Evolutionary conservation across 371 early-diverging fungal genomes (phyloP).

Genomic region (Mortierella polycephala): DNA sequence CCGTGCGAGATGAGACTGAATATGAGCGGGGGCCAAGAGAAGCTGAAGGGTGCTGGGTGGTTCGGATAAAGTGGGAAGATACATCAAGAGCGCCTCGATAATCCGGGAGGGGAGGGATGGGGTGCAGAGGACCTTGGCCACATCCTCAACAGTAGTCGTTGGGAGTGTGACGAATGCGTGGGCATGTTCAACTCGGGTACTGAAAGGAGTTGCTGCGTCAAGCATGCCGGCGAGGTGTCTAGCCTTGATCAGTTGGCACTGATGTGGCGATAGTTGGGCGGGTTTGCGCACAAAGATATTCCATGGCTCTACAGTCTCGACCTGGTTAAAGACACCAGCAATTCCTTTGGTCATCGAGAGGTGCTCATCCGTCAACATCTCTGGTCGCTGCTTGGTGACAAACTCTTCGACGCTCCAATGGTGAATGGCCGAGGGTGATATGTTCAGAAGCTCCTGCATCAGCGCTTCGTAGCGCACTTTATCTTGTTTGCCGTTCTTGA

Average conservation of each 20-base stretch:
- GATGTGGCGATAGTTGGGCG: conserved; percentile 23
- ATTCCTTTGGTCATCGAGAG: conserved; percentile 24
- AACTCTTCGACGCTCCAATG: conserved; percentile 11
- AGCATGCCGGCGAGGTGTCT: conserved; percentile 41
- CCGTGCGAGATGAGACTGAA: conserved; percentile 46
- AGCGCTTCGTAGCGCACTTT: conserved; percentile 12
- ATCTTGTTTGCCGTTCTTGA: conserved; percentile 28
- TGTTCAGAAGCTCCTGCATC: conserved; percentile 20
- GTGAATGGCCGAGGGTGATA: conserved; percentile 36
- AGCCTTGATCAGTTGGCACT: conserved; percentile 35
- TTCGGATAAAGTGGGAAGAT: conserved; percentile 38
- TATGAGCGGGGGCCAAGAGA: conserved; percentile 41
- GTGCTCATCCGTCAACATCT: conserved; percentile 31
- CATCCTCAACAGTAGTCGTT: conserved; percentile 38
- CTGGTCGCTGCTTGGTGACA: conserved; percentile 12
- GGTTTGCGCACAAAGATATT: conserved; percentile 28
- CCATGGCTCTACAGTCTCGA: conserved; percentile 15
- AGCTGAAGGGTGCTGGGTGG: conserved; percentile 34
- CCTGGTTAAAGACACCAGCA: conserved; percentile 42
- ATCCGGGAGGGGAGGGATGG: conserved; percentile 48
- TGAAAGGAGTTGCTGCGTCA: conserved; percentile 26
- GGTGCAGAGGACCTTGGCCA: conserved; percentile 33
- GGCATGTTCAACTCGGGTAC: conserved; percentile 44
- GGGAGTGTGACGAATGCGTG: conserved; percentile 35
- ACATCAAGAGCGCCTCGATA: conserved; percentile 45